Base-by-base conservation (phyloP, 192 early-diverging fungal genomes). In the Bifiguratus adelaidae region DNA sequence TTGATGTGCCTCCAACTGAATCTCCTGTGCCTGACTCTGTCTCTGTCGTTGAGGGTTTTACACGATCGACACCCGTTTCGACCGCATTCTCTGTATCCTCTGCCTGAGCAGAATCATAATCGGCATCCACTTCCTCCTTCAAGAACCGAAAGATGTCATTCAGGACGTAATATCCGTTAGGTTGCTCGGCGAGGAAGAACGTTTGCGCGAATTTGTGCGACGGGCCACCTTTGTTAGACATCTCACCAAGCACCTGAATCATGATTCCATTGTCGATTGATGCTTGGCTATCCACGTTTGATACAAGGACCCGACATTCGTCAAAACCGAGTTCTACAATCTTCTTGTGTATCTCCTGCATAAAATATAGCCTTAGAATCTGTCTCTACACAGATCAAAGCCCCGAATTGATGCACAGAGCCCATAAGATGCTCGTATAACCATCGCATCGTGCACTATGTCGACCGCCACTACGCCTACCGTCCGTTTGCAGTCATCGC, bases 81-180 rank as follows among this genome's bases (percentile, higher is more conserved):
- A 9, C 54, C 28, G 68, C 70, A 27, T 79, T 62, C 37, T 77
- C 81, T 26, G 80, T 81, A 41, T 61, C 61, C n/a, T 33, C 32
- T 8, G 32, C 8, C n/a, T 33, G 8, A n/a, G 8, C 32, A 33
- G 8, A 9, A 33, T 33, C 32, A 33, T 33, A 33, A 8, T 33
- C 32, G 8, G 32, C 8, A 8, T 33, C 32, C 8, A 33, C 32
- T 48, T 93, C 91, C n/a, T 96, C 91, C 58, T 86, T 87, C 58
- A 96, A 65, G 70, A 85, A 94, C 47, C 93, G 84, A 74, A 96
- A 85, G 47, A 96, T 92, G 59, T 94, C 90, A 55, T 92, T 92
- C 66, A 83, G 65, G 20, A 96, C 89, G 56, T 88, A 94, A 68
- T 89, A 96, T n/a, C 89, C 90, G 36, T 73, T 74, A 15, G 83